Base-by-base conservation (phyloP, 164 flowering plant species). In the Tetracentron sinense region DNA sequence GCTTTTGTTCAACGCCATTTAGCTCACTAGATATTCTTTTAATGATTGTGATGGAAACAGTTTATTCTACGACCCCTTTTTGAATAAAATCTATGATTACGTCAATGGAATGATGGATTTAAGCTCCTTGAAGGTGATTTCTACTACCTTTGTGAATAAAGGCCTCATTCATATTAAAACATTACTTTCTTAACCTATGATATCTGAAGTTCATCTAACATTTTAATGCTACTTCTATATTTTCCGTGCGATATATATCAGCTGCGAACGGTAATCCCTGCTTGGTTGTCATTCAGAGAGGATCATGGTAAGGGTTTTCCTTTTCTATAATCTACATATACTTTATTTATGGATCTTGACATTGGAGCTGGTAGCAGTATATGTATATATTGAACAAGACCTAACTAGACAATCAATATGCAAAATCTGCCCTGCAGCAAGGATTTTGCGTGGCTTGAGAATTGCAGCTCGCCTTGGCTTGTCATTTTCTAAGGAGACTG, bases 401-500 rank as follows among this genome's bases (percentile, higher is more conserved):
- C 11, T 38, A 44, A 20, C 54, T 46, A 33, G 52, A n/a, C 5
- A 6, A 53, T 54, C 58, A 46, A 64, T 57, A 5, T 51, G 23
- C 26, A 27, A 33, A 42, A 52, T 61, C 42, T 72, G 20, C 44
- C 31, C 21, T 75, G 77, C 85, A 91, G 99, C 97, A 16, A 82
- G 99, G 74, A 91, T 95, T 27, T 77, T 91, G 79, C 87, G 97
- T 30, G 96, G 94, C 55, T 38, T 95, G 71, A 83, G 99, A 69
- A 81, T 95, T 67, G 99, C 96, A 20, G 97, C 96, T 69, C 96
- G 99, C 65, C 82, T 95, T 49, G 85, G 84, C 56, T 63, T 88
- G 60, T 77, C 86, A 28, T 70, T 95, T 61, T 78, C 92, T 42
- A 72, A 81, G 73, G 96, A 89, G 47, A 87, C 81, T 56, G 90